These are phyloP conservation scores for Urochloa ruziziensis DNA, from an alignment of 176 grass and related monocot genomes.

Conservation along the genomic window DNA sequence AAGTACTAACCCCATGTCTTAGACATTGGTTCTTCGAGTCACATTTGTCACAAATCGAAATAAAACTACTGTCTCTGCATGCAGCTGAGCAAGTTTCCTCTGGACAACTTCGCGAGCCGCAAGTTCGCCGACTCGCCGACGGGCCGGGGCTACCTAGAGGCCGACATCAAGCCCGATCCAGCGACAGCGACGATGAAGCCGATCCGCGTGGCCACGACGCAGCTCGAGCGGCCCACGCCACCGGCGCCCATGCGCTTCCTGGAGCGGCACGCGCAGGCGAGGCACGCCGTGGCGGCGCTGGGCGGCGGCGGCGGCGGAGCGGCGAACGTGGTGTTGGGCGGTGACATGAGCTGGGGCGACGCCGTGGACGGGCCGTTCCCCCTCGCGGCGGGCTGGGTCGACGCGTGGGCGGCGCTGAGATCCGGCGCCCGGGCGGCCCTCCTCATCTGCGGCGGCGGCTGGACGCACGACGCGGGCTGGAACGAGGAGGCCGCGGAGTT, in stretches of 20 bases:
- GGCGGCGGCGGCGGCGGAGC: too few species aligned
- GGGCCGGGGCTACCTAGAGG: background rate
- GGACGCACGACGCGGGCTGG: background rate
- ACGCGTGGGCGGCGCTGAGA: background rate
- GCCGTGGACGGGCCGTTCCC: conserved; percentile 15
- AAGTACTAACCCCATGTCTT: too few species aligned
- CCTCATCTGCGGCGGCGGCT: background rate
- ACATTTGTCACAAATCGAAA: too few species aligned
- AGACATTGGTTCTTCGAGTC: background rate
- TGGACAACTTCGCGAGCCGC: background rate
- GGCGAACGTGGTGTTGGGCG: background rate
- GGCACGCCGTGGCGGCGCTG: background rate
- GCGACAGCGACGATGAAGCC: background rate
- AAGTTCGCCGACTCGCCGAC: background rate
- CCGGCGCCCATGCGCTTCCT: background rate
- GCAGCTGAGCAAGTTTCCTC: background rate
- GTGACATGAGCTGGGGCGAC: conserved; percentile 37
- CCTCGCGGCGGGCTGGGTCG: background rate
- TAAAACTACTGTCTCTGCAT: too few species aligned
- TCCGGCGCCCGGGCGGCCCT: too few species aligned
- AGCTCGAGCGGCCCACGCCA: background rate
- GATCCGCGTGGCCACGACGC: conserved; percentile 7
- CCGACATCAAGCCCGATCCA: background rate
- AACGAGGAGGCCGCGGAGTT: background rate
- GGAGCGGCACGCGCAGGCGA: background rate